Evolutionary conservation across 2,329 filamentous ascomycete genomes (phyloP).

Genomic region (Aspergillus persii): DNA sequence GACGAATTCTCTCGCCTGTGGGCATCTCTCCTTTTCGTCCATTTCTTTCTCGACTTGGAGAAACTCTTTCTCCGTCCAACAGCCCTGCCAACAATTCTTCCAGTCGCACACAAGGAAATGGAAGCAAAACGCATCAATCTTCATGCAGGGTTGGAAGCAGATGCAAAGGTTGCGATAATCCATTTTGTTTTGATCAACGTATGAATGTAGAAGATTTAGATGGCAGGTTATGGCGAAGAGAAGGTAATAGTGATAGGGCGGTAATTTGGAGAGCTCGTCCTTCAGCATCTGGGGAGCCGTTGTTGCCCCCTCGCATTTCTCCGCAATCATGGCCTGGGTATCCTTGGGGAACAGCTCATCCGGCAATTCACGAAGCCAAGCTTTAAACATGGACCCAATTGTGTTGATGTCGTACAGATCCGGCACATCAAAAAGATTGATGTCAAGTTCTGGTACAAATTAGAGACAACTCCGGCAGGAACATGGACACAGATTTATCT

Average conservation of each 20-base stretch:
- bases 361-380: conserved; percentile 91
- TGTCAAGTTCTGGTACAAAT: conserved; percentile 68
- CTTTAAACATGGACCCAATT: conserved; percentile 92
- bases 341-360: conserved; percentile 89
- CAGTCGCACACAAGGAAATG: conserved; percentile 93
- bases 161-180: conserved; percentile 93
- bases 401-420: conserved; percentile 96
- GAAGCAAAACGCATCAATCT: conserved; percentile 93
- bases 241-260: conserved; percentile 96
- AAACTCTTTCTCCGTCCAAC: conserved; percentile 80
- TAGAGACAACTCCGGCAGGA: not conserved
- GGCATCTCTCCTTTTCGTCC: conserved; percentile 32
- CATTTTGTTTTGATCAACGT: conserved; percentile 97
- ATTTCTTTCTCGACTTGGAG: conserved; percentile 57
- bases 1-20: conserved; percentile 23
- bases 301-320: conserved; percentile 75
- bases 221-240: conserved; percentile 97
- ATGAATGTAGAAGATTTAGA: conserved; percentile 83
- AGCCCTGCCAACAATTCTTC: conserved; percentile 96
- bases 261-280: conserved; percentile 88
- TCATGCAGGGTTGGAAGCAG: conserved; percentile 96
- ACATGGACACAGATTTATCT: not conserved
- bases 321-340: conserved; percentile 74
- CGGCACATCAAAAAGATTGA: conserved; percentile 82
- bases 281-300: conserved; percentile 81